Conservation (phyloP, 73 alveolate genomes). For the Tetrahymena malaccensis region DNA sequence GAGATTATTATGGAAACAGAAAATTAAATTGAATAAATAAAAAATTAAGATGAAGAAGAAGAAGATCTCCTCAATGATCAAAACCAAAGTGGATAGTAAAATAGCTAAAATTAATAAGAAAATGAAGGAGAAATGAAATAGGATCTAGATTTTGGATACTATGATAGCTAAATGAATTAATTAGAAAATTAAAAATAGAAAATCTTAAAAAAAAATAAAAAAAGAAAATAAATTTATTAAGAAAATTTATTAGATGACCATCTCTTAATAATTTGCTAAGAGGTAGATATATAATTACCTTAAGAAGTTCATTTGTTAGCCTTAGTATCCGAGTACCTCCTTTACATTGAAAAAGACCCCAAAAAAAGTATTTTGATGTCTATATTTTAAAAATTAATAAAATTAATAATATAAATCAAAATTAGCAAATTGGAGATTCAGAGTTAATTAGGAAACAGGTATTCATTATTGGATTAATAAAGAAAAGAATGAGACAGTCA, state of each 20-base stretch:
- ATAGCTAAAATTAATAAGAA: not conserved
- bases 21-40: not conserved
- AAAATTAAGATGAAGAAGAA: not conserved
- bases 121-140: not conserved
- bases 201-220: not conserved
- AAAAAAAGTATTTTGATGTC: not conserved
- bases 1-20: not conserved
- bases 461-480: not conserved
- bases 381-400: not conserved
- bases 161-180: not conserved
- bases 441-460: not conserved
- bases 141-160: not conserved
- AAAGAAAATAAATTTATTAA: not conserved
- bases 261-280: not conserved
- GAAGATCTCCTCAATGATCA: not conserved
- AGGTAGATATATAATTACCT: not conserved
- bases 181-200: not conserved
- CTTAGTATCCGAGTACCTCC: not conserved
- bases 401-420: not conserved
- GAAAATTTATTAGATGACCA: not conserved
- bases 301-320: not conserved
- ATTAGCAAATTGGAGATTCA: not conserved
- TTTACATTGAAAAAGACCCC: not conserved
- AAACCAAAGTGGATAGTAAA: not conserved
- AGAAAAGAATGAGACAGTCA: not conserved